Conservation (phyloP, 2,329 filamentous ascomycete genomes). For the Sporothrix brunneoviolacea region DNA sequence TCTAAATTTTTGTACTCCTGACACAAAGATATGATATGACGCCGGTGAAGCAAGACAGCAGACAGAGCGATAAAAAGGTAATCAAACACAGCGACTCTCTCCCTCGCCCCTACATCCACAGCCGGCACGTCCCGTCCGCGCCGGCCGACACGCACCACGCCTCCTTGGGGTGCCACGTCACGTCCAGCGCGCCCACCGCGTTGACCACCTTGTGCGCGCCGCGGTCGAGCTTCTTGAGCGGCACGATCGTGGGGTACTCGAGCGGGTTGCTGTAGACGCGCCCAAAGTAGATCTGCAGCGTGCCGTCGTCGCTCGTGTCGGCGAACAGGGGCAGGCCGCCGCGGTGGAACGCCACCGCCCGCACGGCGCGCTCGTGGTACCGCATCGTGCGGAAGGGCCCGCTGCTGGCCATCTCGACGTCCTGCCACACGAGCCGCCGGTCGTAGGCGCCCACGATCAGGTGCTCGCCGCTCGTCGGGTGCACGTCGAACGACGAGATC, state of each 20-base stretch:
- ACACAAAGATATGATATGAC: no score
- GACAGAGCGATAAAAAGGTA: no score
- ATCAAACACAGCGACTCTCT: not conserved
- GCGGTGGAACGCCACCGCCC: slow-evolving; percentile 80
- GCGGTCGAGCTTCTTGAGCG: slow-evolving; percentile 76
- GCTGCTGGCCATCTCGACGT: slow-evolving; percentile 80
- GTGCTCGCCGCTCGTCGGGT: slow-evolving; percentile 80
- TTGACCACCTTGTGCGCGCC: slow-evolving; percentile 76
- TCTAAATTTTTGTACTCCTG: no score
- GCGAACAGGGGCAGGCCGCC: slow-evolving; percentile 77
- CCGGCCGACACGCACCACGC: slow-evolving; percentile 93
- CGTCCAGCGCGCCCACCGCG: slow-evolving; percentile 82
- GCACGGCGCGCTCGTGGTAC: slow-evolving; percentile 88
- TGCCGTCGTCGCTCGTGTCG: slow-evolving; percentile 91
- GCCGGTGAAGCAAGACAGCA: no score
- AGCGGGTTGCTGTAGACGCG: slow-evolving; percentile 92
- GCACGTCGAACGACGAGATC: slow-evolving; percentile 91
- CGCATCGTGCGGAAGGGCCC: slow-evolving; percentile 88
- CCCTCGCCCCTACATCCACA: slow-evolving; percentile 62
- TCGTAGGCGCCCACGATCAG: slow-evolving; percentile 93
- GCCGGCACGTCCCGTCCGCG: slow-evolving; percentile 82
- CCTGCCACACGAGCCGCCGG: slow-evolving; percentile 89
- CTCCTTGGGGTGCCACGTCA: slow-evolving; percentile 93
- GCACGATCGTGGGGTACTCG: slow-evolving; percentile 94
- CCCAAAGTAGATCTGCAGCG: slow-evolving; percentile 91